Evolutionary conservation across 1,284 basidiomycete species (phyloP).

Genomic region (Leccinum pallidistipes): DNA sequence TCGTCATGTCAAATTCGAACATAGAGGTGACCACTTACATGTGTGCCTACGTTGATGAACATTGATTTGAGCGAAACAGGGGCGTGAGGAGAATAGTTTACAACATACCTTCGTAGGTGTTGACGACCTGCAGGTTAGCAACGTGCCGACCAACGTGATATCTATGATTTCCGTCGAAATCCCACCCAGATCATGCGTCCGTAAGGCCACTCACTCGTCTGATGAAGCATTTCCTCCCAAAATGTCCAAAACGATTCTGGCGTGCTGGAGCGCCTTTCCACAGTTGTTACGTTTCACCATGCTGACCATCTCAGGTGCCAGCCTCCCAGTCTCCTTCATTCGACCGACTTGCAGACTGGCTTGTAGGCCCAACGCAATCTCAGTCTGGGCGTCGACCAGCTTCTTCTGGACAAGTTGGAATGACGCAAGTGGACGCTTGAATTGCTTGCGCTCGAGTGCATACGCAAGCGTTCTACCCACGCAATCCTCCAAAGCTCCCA

Average conservation of each 20-base stretch:
- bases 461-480: slow-evolving; percentile 79
- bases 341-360: slow-evolving; percentile 85
- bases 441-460: slow-evolving; percentile 89
- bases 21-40: slow-evolving; percentile 20
- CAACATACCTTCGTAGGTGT: slow-evolving; percentile 83
- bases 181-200: not conserved
- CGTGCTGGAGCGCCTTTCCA: slow-evolving; percentile 85
- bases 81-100: slow-evolving; percentile 2
- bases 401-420: slow-evolving; percentile 99
- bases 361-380: slow-evolving; percentile 80
- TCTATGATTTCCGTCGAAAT: slow-evolving; percentile 37
- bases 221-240: slow-evolving; percentile 89
- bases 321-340: slow-evolving; percentile 79
- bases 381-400: slow-evolving; percentile 89
- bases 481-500: slow-evolving; percentile 95
- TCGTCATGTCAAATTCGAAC: not conserved
- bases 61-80: slow-evolving; percentile 8
- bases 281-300: slow-evolving; percentile 97
- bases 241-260: slow-evolving; percentile 81
- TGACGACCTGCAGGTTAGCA: slow-evolving; percentile 88
- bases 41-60: slow-evolving; percentile 29
- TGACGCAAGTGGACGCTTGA: slow-evolving; percentile 85
- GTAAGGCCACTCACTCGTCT: slow-evolving; percentile 53
- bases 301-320: slow-evolving; percentile 92
- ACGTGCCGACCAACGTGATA: slow-evolving; percentile 92